Evolutionary conservation across 2,329 filamentous ascomycete genomes (phyloP).

Genomic region (Cyanodermella asteris): DNA sequence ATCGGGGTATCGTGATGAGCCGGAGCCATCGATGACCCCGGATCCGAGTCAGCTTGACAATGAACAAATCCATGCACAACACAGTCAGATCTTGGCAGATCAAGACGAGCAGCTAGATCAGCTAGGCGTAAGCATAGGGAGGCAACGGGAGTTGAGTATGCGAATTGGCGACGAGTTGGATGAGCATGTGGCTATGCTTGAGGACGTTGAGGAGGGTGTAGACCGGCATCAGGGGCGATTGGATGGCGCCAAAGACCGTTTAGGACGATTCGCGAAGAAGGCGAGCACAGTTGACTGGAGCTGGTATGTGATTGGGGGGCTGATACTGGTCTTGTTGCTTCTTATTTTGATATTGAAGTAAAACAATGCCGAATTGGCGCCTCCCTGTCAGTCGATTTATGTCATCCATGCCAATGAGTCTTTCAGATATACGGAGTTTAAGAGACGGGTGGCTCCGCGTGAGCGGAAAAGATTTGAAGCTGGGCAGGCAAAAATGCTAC

Average conservation of each 20-base stretch:
- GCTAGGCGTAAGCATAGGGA: slow-evolving; percentile 63
- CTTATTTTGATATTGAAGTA: slow-evolving; percentile 66
- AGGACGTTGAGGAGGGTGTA: slow-evolving; percentile 66
- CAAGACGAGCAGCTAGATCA: slow-evolving; percentile 87
- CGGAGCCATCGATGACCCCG: slow-evolving; percentile 14
- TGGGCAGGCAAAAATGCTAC: no score
- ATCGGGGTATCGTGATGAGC: slow-evolving; percentile 58
- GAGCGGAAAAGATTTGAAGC: no score
- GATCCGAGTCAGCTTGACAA: slow-evolving; percentile 45
- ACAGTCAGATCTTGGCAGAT: slow-evolving; percentile 57
- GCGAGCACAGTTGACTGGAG: slow-evolving; percentile 69
- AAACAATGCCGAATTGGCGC: no score
- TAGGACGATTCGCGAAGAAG: slow-evolving; percentile 50
- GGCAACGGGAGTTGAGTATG: slow-evolving; percentile 81
- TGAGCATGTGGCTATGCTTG: slow-evolving; percentile 67
- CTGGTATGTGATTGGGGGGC: slow-evolving; percentile 51
- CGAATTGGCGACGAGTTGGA: slow-evolving; percentile 94
- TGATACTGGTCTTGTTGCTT: slow-evolving; percentile 65
- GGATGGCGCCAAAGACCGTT: slow-evolving; percentile 47
- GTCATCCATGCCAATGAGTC: no score
- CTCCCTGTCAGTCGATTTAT: no score
- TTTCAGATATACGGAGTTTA: no score
- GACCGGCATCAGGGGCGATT: slow-evolving; percentile 62
- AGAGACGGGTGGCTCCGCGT: no score
- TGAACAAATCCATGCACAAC: slow-evolving; percentile 68